These are phyloP conservation scores for Stropharia rugosoannulata DNA, from an alignment of 768 basidiomycete genomes.

Conservation along the genomic window DNA sequence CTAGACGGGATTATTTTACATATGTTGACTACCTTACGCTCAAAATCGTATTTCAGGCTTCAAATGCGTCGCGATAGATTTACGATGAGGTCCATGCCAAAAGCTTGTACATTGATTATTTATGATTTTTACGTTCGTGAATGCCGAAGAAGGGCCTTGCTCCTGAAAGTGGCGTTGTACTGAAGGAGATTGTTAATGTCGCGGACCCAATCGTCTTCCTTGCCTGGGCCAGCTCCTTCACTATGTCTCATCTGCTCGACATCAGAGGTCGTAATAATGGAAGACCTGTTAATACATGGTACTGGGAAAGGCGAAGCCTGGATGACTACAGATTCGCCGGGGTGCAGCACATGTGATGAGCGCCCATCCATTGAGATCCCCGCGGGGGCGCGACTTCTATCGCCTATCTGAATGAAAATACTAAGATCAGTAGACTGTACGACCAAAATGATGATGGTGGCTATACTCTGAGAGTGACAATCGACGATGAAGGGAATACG, in stretches of 20 bases:
- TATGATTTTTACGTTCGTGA: slow-evolving; percentile 52
- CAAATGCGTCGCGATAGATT: too few species aligned
- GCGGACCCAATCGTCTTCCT: slow-evolving; percentile 94
- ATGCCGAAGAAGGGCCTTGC: slow-evolving; percentile 80
- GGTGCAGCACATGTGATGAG: slow-evolving; percentile 75
- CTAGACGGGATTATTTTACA: too few species aligned
- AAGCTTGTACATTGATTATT: neutral
- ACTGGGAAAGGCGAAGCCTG: slow-evolving; percentile 87
- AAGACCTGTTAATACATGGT: slow-evolving; percentile 89
- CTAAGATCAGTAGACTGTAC: neutral
- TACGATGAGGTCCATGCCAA: too few species aligned
- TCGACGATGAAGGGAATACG: slow-evolving; percentile 82
- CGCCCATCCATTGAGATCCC: slow-evolving; percentile 95
- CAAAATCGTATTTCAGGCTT: too few species aligned
- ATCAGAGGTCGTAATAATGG: slow-evolving; percentile 54
- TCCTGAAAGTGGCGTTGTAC: slow-evolving; percentile 93
- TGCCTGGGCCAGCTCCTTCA: slow-evolving; percentile 75
- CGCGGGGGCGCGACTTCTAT: slow-evolving; percentile 80
- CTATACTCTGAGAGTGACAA: slow-evolving; percentile 72
- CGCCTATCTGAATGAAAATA: slow-evolving; percentile 62
- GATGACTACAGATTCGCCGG: slow-evolving; percentile 85
- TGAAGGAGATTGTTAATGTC: slow-evolving; percentile 94
- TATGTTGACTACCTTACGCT: too few species aligned
- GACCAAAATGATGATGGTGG: slow-evolving; percentile 3
- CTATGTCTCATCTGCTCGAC: slow-evolving; percentile 40